phyloP scores from a whole-genome alignment of 352 stramenopile species.

The Pythium scleroteichum region DNA sequence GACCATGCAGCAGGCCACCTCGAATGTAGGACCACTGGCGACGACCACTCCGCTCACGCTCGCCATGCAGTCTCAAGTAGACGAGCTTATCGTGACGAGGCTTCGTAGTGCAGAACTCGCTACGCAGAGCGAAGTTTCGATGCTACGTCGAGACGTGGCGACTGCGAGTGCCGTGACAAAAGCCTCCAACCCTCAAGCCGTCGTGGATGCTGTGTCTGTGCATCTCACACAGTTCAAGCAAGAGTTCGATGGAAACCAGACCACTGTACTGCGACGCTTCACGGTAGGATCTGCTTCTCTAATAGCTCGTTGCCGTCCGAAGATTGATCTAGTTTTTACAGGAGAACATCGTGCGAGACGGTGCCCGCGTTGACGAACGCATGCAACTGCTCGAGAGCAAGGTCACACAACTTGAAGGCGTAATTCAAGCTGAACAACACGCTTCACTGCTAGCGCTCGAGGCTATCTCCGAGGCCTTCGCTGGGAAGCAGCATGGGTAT shows the following conservation, averaged over 20 bases:
- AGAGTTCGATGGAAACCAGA: conserved; percentile 59
- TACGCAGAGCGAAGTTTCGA: conserved; percentile 34
- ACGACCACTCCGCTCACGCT: conserved; percentile 35
- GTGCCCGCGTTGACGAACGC: conserved; percentile 49
- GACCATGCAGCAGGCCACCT: background rate
- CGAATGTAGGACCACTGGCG: conserved; percentile 5
- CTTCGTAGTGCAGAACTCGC: conserved; percentile 39
- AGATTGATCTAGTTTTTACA: background rate
- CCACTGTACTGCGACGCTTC: conserved; percentile 43
- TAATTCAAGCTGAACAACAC: conserved; percentile 74
- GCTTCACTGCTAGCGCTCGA: conserved; percentile 65
- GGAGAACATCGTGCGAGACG: conserved; percentile 54
- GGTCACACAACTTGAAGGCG: conserved; percentile 45
- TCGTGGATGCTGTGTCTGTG: conserved; percentile 57
- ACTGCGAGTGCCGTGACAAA: conserved; percentile 15
- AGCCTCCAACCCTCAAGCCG: conserved; percentile 30
- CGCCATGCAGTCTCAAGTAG: conserved; percentile 52
- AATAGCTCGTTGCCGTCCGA: background rate
- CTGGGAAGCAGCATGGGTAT: background rate
- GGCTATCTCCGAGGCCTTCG: conserved; percentile 70
- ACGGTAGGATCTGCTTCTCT: conserved; percentile 18
- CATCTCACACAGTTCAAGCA: conserved; percentile 67
- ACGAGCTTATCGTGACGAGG: conserved; percentile 40
- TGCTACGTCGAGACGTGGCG: conserved; percentile 28
- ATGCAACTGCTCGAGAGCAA: conserved; percentile 55